phyloP scores from a whole-genome alignment of 169 alveolate species.

The Babesia bigemina region DNA sequence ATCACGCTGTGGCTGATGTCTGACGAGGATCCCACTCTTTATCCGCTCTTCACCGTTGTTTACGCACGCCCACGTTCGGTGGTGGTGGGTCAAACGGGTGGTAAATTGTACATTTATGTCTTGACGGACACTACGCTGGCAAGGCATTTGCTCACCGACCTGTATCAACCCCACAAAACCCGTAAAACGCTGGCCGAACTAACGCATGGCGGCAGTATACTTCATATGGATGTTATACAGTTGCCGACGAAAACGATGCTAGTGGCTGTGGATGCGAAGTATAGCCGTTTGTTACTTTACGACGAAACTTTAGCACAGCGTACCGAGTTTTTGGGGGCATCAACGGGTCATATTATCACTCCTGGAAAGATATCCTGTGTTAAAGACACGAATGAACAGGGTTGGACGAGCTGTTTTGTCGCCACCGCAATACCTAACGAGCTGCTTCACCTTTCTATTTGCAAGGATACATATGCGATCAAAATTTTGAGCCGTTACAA shows the following conservation, averaged over 20 bases:
- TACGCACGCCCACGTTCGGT: constrained; percentile 16
- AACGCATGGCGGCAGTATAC: background rate
- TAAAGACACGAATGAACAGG: background rate
- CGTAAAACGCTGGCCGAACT: background rate
- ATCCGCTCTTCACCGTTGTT: constrained; percentile 15
- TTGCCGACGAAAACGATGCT: background rate
- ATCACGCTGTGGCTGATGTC: constrained; percentile 34
- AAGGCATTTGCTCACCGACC: background rate
- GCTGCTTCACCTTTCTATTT: background rate
- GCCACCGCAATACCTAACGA: constrained; percentile 11
- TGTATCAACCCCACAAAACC: background rate
- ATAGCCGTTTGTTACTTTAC: constrained; percentile 13
- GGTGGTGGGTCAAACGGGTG: background rate
- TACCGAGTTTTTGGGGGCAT: background rate
- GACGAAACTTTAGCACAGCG: background rate
- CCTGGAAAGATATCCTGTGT: constrained; percentile 42
- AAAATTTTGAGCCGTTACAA: constrained; percentile 6
- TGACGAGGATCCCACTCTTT: constrained; percentile 34
- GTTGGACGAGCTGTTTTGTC: constrained; percentile 15
- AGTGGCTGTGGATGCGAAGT: constrained; percentile 8
- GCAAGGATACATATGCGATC: background rate
- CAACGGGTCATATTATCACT: background rate
- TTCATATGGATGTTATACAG: constrained; percentile 29
- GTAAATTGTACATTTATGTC: constrained; percentile 21
- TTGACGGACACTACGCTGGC: background rate